Percentiles rank a stretch among this genome's conserved stretches.
These are phyloP conservation scores for Didymella glomerata DNA, from an alignment of 2,329 filamentous ascomycete genomes.

Conservation along the genomic window DNA sequence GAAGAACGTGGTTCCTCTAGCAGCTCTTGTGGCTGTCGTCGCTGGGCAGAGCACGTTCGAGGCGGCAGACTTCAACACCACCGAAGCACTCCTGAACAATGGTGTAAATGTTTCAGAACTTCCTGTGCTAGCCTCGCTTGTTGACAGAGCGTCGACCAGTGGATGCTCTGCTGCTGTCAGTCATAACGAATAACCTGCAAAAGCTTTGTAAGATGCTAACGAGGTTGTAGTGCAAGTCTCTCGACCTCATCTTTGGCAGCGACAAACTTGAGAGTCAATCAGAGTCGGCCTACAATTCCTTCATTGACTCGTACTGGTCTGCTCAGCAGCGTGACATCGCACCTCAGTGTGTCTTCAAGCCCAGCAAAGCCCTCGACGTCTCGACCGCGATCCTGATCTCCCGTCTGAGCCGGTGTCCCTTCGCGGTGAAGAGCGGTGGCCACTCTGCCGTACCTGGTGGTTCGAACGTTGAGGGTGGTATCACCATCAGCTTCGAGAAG, in stretches of 20 bases:
- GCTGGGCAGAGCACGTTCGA: constrained; percentile 21
- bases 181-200: neutral
- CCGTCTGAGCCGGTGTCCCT: constrained; percentile 43
- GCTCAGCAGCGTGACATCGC: constrained; percentile 25
- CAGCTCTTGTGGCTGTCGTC: constrained; percentile 2
- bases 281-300: constrained; percentile 30
- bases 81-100: constrained; percentile 31
- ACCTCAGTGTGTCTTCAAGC: constrained; percentile 31
- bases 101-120: constrained; percentile 30
- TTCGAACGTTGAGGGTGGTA: constrained; percentile 54
- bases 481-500: constrained; percentile 54
- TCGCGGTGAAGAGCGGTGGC: constrained; percentile 57
- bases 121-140: constrained; percentile 17
- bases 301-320: constrained; percentile 28
- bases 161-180: constrained; percentile 34
- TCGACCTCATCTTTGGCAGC: constrained; percentile 30
- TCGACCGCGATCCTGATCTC: constrained; percentile 27
- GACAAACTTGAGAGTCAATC: constrained; percentile 23
- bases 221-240: constrained; percentile 29
- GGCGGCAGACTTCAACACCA: constrained; percentile 28
- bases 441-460: constrained; percentile 53
- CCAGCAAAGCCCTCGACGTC: constrained; percentile 22
- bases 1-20: constrained; percentile 2
- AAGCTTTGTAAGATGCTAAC: constrained; percentile 1
- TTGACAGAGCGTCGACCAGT: constrained; percentile 1